Evolutionary conservation across 805 yeast genomes (phyloP).

Genomic region (Metschnikowia matae): DNA sequence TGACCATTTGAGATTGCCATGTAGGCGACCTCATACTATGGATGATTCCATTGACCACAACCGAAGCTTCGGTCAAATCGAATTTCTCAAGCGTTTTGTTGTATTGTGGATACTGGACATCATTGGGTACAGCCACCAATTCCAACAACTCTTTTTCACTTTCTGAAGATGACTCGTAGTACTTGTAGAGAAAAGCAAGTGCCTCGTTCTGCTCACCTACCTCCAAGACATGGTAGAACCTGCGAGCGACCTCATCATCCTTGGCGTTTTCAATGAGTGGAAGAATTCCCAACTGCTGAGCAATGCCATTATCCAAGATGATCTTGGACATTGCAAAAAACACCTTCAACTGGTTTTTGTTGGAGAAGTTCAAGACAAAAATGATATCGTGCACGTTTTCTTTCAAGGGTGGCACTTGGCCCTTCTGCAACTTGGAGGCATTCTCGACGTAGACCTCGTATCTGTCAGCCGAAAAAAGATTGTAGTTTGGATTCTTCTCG

Average conservation of each 20-base stretch:
- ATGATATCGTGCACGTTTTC: slow-evolving; percentile 76
- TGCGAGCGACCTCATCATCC: slow-evolving; percentile 28
- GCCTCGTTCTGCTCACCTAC: slow-evolving; percentile 31
- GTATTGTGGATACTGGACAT: slow-evolving; percentile 18
- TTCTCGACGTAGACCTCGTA: slow-evolving; percentile 41
- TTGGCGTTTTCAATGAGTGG: slow-evolving; percentile 45
- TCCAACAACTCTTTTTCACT: slow-evolving; percentile 23
- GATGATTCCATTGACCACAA: slow-evolving; percentile 74
- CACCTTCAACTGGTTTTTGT: slow-evolving; percentile 47
- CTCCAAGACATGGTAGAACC: slow-evolving; percentile 32
- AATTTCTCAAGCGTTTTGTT: slow-evolving; percentile 22
- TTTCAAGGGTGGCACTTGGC: slow-evolving; percentile 62
- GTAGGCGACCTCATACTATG: slow-evolving; percentile 43
- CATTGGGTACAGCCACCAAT: slow-evolving; percentile 17
- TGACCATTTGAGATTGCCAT: slow-evolving; percentile 54
- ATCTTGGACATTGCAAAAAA: slow-evolving; percentile 47
- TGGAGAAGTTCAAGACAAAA: slow-evolving; percentile 60
- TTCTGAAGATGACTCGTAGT: slow-evolving; percentile 26
- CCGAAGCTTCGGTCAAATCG: slow-evolving; percentile 44
- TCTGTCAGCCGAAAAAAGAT: slow-evolving; percentile 38
- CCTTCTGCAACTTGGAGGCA: slow-evolving; percentile 23
- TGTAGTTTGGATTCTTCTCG: slow-evolving; percentile 56
- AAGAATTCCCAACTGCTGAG: slow-evolving; percentile 81
- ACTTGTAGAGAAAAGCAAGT: slow-evolving; percentile 37
- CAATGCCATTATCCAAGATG: slow-evolving; percentile 53